These are phyloP conservation scores for Suillus brevipes DNA, from an alignment of 768 basidiomycete genomes.

Conservation along the genomic window DNA sequence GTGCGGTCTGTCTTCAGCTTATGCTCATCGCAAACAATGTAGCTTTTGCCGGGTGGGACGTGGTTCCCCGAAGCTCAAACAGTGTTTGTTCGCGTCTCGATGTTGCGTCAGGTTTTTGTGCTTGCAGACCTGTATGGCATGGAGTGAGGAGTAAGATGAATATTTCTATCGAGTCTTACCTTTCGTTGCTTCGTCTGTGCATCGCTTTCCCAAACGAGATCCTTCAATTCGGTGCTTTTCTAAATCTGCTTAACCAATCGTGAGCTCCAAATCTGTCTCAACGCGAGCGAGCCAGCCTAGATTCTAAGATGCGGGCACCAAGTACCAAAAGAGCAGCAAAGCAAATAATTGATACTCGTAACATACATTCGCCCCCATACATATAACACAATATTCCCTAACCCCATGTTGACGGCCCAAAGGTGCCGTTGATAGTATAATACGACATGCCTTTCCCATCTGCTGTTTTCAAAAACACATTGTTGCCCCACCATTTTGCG, in stretches of 20 bases:
- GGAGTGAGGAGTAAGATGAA: not conserved
- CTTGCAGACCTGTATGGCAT: slow-evolving; percentile 42
- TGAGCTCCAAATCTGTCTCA: too few species aligned
- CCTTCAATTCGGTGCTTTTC: too few species aligned
- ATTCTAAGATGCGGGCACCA: too few species aligned
- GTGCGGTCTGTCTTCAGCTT: too few species aligned
- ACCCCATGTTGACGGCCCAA: slow-evolving; percentile 31
- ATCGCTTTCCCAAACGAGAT: slow-evolving; percentile 41
- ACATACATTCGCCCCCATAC: not conserved
- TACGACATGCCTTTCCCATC: slow-evolving; percentile 36
- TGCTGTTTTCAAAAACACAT: slow-evolving; percentile 36
- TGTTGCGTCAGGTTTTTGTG: slow-evolving; percentile 37
- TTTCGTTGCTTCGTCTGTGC: slow-evolving; percentile 40
- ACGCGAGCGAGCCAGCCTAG: too few species aligned
- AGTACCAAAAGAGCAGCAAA: not conserved
- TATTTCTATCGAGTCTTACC: slow-evolving; percentile 30
- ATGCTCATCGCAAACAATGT: too few species aligned
- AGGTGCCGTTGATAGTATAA: slow-evolving; percentile 33
- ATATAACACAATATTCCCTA: not conserved
- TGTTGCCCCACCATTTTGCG: slow-evolving; percentile 69
- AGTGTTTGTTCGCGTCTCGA: slow-evolving; percentile 65
- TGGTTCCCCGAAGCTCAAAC: slow-evolving; percentile 73
- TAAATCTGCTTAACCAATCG: too few species aligned
- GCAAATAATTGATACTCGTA: not conserved
- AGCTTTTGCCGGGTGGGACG: too few species aligned